Evolutionary conservation across 2,329 filamentous ascomycete genomes (phyloP).

Genomic region (Orbilia oligospora): DNA sequence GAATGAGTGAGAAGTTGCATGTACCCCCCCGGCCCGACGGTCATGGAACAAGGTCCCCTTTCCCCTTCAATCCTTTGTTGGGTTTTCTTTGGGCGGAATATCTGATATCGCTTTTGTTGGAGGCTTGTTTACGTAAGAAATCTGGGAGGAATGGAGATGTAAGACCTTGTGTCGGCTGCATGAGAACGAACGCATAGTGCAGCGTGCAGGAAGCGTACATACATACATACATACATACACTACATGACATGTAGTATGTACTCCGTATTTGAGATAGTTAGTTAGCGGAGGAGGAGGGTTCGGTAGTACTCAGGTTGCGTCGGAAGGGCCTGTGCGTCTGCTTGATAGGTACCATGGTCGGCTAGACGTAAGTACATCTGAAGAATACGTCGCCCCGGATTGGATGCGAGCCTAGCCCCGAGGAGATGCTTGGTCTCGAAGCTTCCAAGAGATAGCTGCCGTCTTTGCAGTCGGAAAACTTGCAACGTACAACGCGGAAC

Average conservation of each 20-base stretch:
- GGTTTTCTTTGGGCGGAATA: background rate
- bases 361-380: conserved; percentile 6
- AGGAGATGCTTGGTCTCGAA: conserved; percentile 27
- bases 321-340: conserved; percentile 20
- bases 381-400: conserved; percentile 17
- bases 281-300: conserved; percentile 5
- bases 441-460: conserved; percentile 20
- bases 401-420: conserved; percentile 4
- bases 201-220: conserved; percentile 23
- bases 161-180: conserved; percentile 29
- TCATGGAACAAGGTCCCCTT: conserved; percentile 13
- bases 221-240: too few relatives aligned
- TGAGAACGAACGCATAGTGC: conserved; percentile 30
- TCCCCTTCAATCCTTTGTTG: conserved; percentile 10
- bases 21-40: conserved; percentile 7
- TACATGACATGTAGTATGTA: conserved; percentile 8
- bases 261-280: background rate
- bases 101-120: conserved; percentile 10
- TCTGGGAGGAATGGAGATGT: conserved; percentile 27
- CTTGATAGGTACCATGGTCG: conserved; percentile 12
- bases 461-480: conserved; percentile 17
- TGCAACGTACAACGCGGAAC: conserved; percentile 26
- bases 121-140: conserved; percentile 27
- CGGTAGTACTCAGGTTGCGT: background rate
- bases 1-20: conserved; percentile 30